phyloP scores from a whole-genome alignment of 139 green algal species.

The Haematococcus sp. region DNA sequence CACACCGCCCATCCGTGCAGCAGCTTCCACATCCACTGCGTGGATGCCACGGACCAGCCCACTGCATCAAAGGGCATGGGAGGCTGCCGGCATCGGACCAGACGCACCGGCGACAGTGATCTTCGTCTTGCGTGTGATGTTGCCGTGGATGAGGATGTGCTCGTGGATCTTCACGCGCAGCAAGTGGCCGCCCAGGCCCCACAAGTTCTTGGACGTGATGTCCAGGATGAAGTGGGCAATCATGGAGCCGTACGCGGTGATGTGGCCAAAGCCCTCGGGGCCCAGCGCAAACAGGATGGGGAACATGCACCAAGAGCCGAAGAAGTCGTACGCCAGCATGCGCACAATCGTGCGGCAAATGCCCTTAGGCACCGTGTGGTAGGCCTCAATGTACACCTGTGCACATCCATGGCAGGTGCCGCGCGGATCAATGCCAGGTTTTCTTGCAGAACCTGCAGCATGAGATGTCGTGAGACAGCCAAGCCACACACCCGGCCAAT shows the following conservation, averaged over 20 bases:
- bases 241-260: conserved; percentile 23
- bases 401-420: no score
- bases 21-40: no score
- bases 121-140: conserved; percentile 50
- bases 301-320: conserved; percentile 47
- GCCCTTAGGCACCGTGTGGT: conserved; percentile 58
- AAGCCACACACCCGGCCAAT: no score
- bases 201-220: conserved; percentile 60
- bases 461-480: background rate
- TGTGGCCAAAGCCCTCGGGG: conserved; percentile 44
- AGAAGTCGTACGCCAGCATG: conserved; percentile 48
- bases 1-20: no score
- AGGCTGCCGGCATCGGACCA: no score
- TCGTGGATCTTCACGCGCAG: conserved; percentile 54
- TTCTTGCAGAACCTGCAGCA: background rate
- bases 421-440: background rate
- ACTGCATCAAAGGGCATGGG: no score
- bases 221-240: conserved; percentile 45
- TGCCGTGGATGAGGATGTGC: conserved; percentile 56
- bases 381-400: conserved; percentile 55
- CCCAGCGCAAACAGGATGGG: conserved; percentile 58
- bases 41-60: no score
- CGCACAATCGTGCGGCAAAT: conserved; percentile 44
- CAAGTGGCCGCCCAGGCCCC: conserved; percentile 46
- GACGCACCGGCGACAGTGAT: conserved; percentile 44